These are phyloP conservation scores for Irpex sp. DNA, from an alignment of 1,284 basidiomycete genomes.

Conservation along the genomic window DNA sequence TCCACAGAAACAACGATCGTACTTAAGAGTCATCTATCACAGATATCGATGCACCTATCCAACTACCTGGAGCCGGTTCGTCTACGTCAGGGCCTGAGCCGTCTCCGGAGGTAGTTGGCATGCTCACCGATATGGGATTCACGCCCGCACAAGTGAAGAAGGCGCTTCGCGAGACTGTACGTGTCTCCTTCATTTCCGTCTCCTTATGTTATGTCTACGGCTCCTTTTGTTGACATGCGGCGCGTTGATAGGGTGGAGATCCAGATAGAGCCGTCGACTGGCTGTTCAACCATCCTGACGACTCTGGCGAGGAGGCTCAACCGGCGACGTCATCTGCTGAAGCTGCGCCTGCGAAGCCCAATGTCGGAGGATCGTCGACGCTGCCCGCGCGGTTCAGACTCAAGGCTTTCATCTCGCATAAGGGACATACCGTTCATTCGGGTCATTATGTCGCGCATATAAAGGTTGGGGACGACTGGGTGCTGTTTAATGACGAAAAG, in stretches of 20 bases:
- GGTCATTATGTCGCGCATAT: slow-evolving; percentile 94
- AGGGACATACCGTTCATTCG: slow-evolving; percentile 91
- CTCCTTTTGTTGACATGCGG: background rate
- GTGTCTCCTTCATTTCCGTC: slow-evolving; percentile 23
- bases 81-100: slow-evolving; percentile 45
- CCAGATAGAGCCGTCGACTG: slow-evolving; percentile 90
- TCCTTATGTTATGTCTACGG: background rate
- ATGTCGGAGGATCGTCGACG: slow-evolving; percentile 43
- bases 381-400: slow-evolving; percentile 80
- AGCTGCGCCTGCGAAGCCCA: slow-evolving; percentile 13
- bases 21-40: background rate
- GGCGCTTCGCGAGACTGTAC: slow-evolving; percentile 83
- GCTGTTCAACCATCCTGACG: slow-evolving; percentile 95
- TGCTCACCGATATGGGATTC: slow-evolving; percentile 94
- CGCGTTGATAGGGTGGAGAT: slow-evolving; percentile 54
- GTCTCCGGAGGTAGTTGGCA: slow-evolving; percentile 60
- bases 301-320: slow-evolving; percentile 74
- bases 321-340: slow-evolving; percentile 26
- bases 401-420: slow-evolving; percentile 96
- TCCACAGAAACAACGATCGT: too few relatives aligned
- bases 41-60: slow-evolving; percentile 90
- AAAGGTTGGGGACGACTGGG: slow-evolving; percentile 61
- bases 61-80: slow-evolving; percentile 21
- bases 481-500: slow-evolving; percentile 95
- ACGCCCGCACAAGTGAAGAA: slow-evolving; percentile 81